Percentiles rank a stretch among this genome's conserved stretches.
These are phyloP conservation scores for Linderniella brevidens DNA, from an alignment of 257 asterid genomes.

Conservation along the genomic window DNA sequence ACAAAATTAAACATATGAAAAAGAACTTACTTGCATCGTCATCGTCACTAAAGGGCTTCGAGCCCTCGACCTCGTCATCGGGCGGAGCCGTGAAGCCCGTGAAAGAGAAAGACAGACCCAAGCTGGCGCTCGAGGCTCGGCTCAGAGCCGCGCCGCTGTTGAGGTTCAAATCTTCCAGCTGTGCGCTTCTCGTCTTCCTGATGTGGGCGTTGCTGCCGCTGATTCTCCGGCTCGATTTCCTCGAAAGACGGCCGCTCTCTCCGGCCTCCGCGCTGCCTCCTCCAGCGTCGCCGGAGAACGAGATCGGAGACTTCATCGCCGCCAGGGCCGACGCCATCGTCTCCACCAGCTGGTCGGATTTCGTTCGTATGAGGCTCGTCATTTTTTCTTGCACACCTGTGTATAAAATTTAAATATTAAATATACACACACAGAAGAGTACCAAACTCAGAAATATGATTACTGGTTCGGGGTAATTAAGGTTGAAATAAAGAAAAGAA, in stretches of 20 bases:
- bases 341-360: slow-evolving; percentile 78
- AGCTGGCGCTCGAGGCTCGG: slow-evolving; percentile 93
- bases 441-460: too few relatives aligned
- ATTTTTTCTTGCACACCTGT: background rate
- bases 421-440: too few relatives aligned
- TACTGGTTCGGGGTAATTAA: too few relatives aligned
- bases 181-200: slow-evolving; percentile 85
- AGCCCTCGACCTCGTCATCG: slow-evolving; percentile 36
- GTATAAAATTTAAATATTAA: too few relatives aligned
- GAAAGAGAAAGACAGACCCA: slow-evolving; percentile 76
- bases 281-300: slow-evolving; percentile 23
- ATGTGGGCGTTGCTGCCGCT: slow-evolving; percentile 38
- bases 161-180: slow-evolving; percentile 70
- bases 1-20: background rate
- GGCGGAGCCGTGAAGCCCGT: slow-evolving; percentile 81
- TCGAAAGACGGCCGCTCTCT: slow-evolving; percentile 21
- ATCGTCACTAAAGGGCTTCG: slow-evolving; percentile 54
- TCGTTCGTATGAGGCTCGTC: slow-evolving; percentile 49
- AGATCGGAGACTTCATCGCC: slow-evolving; percentile 29
- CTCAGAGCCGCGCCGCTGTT: slow-evolving; percentile 89
- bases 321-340: slow-evolving; percentile 58
- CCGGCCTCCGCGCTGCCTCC: slow-evolving; percentile 34
- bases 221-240: slow-evolving; percentile 1
- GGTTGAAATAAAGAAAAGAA: too few relatives aligned
- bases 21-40: slow-evolving; percentile 38